Conservation (phyloP, 164 flowering plant species). For the Euptelea pleiosperma region DNA sequence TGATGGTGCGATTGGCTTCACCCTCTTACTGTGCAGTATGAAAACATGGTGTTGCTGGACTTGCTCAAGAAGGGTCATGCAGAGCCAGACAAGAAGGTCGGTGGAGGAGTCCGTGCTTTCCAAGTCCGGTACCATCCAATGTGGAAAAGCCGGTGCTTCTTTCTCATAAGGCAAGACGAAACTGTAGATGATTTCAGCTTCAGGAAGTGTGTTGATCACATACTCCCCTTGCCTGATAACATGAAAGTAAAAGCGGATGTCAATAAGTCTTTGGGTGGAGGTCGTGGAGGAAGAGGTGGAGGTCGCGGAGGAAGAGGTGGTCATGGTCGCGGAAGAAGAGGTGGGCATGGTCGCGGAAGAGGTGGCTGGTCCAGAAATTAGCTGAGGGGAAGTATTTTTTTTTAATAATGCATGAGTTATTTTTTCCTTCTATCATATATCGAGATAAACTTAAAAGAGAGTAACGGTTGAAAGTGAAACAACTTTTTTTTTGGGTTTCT, state of each 20-base stretch:
- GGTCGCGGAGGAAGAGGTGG: constrained; percentile 35
- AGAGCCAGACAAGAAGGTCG: constrained; percentile 77
- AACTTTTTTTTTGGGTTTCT: no score
- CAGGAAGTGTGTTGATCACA: constrained; percentile 89
- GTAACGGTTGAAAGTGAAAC: no score
- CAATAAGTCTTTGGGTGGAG: constrained; percentile 45
- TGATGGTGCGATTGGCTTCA: background rate
- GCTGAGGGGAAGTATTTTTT: constrained; percentile 15
- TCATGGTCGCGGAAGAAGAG: constrained; percentile 32
- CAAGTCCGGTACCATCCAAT: constrained; percentile 77
- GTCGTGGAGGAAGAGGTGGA: constrained; percentile 34
- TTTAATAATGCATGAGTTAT: background rate
- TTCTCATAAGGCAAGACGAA: constrained; percentile 63
- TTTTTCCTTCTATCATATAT: no score
- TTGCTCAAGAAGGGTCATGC: constrained; percentile 78
- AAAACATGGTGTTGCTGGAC: constrained; percentile 62
- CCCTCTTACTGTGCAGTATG: constrained; percentile 53
- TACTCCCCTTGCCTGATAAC: constrained; percentile 80
- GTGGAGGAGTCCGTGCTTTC: constrained; percentile 58
- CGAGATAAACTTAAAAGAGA: no score
- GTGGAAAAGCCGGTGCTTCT: constrained; percentile 86
- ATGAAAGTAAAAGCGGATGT: constrained; percentile 54
- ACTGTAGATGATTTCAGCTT: constrained; percentile 87
- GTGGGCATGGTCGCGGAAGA: constrained; percentile 42
- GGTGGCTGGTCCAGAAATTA: constrained; percentile 38